These are phyloP conservation scores for Aspergillus sp. DNA, from an alignment of 2,329 filamentous ascomycete species.

Conservation along the genomic window DNA sequence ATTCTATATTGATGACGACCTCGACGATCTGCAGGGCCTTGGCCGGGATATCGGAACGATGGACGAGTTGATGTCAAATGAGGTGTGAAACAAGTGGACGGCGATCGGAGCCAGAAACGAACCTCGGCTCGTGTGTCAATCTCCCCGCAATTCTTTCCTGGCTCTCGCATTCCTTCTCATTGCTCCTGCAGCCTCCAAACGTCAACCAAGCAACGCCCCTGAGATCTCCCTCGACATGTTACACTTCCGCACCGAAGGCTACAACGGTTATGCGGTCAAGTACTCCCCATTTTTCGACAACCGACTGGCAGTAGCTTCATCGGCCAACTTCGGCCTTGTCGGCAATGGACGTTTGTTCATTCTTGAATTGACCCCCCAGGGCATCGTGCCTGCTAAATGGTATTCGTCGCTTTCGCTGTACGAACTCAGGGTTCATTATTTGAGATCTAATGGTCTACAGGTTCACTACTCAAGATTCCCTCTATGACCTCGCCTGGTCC, in stretches of 20 bases:
- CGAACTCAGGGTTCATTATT: background rate
- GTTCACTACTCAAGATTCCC: slow-evolving; percentile 95
- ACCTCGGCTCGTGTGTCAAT: slow-evolving; percentile 16
- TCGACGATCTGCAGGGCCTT: background rate
- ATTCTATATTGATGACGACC: background rate
- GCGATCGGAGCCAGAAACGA: too few relatives aligned
- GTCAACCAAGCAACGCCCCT: background rate
- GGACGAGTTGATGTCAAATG: background rate
- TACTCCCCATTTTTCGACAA: slow-evolving; percentile 99
- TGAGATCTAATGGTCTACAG: slow-evolving; percentile 43
- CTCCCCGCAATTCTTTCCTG: slow-evolving; percentile 25
- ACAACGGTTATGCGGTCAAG: slow-evolving; percentile 94
- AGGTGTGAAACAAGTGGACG: background rate
- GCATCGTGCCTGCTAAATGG: slow-evolving; percentile 82
- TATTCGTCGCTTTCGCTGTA: slow-evolving; percentile 35
- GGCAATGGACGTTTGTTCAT: slow-evolving; percentile 91
- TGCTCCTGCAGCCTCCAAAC: background rate
- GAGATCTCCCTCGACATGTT: slow-evolving; percentile 62
- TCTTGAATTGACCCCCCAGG: slow-evolving; percentile 76
- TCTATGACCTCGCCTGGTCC: slow-evolving; percentile 94
- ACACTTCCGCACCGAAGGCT: slow-evolving; percentile 89
- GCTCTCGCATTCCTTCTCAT: slow-evolving; percentile 3
- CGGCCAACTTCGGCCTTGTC: slow-evolving; percentile 96
- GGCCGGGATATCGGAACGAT: background rate
- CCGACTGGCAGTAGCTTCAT: slow-evolving; percentile 81